Conservation (phyloP, 129 eudicot genomes). For the Ambrosia artemisiifolia region DNA sequence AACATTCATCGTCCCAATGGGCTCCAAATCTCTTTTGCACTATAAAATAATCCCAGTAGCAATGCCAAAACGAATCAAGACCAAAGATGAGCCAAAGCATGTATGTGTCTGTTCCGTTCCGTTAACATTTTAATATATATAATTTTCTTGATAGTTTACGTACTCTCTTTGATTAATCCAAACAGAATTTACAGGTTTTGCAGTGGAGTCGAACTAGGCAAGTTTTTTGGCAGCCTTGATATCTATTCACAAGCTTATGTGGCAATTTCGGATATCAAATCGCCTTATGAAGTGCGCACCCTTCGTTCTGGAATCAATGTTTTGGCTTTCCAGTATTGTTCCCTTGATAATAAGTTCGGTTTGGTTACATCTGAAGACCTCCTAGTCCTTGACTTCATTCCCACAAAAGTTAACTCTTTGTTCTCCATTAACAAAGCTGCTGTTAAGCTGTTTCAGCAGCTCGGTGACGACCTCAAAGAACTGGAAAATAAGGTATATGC, state of each 20-base stretch:
- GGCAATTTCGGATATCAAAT: constrained; percentile 14
- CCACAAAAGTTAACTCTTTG: constrained; percentile 30
- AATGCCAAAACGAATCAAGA: no score
- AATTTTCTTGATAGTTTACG: neutral
- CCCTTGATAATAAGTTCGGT: neutral
- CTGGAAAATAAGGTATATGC: constrained; percentile 6
- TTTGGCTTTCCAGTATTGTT: neutral
- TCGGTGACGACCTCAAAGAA: neutral
- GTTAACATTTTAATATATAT: no score
- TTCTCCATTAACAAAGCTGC: constrained; percentile 32
- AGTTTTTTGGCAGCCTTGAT: constrained; percentile 25
- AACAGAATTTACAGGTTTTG: constrained; percentile 27
- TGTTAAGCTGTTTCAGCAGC: constrained; percentile 15
- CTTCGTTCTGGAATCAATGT: constrained; percentile 3
- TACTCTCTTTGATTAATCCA: neutral
- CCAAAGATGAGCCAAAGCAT: no score
- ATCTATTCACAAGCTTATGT: constrained; percentile 19
- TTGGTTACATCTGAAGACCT: constrained; percentile 18
- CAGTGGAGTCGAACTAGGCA: constrained; percentile 31
- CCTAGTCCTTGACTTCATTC: constrained; percentile 19
- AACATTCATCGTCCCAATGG: no score
- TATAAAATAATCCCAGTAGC: no score
- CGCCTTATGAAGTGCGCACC: neutral
- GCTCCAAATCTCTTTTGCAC: no score
- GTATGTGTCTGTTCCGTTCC: no score